phyloP scores from a whole-genome alignment of 106 monocot species.

The Platanthera zijinensis region DNA sequence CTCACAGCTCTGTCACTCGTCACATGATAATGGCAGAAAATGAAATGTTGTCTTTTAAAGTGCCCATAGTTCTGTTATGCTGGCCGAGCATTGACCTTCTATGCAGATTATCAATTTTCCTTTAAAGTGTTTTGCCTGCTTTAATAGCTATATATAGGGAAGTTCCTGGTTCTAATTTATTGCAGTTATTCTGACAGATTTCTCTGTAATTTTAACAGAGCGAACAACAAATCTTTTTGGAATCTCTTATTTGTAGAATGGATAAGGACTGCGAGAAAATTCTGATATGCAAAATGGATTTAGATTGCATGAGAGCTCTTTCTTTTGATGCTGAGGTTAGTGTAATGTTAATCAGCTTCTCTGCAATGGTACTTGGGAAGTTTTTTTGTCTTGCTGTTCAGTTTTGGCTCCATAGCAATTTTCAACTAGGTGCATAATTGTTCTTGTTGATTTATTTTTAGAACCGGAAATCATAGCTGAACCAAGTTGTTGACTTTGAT shows the following conservation, averaged over 20 bases:
- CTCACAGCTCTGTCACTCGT: too few species aligned
- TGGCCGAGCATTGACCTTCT: not conserved
- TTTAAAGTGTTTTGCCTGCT: not conserved
- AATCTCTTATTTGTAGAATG: constrained; percentile 81
- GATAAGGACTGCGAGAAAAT: constrained; percentile 69
- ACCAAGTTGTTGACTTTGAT: too few species aligned
- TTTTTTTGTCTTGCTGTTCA: not conserved
- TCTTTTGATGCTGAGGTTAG: constrained; percentile 85
- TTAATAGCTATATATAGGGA: not conserved
- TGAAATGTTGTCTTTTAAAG: too few species aligned
- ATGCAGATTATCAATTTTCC: not conserved
- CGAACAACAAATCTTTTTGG: constrained; percentile 73
- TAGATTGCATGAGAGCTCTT: constrained; percentile 70
- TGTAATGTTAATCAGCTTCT: constrained; percentile 1
- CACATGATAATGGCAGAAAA: too few species aligned
- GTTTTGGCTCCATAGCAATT: not conserved
- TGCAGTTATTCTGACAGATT: not conserved
- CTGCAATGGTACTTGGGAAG: not conserved
- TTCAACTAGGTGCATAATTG: not conserved
- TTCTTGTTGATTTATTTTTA: too few species aligned
- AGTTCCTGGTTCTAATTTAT: not conserved
- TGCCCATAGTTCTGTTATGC: not conserved
- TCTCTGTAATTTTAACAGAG: constrained; percentile 32
- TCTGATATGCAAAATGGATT: constrained; percentile 70
- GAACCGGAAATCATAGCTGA: too few species aligned